Conservation (phyloP, 805 yeast species). For the Zygosaccharomyces bailii region DNA sequence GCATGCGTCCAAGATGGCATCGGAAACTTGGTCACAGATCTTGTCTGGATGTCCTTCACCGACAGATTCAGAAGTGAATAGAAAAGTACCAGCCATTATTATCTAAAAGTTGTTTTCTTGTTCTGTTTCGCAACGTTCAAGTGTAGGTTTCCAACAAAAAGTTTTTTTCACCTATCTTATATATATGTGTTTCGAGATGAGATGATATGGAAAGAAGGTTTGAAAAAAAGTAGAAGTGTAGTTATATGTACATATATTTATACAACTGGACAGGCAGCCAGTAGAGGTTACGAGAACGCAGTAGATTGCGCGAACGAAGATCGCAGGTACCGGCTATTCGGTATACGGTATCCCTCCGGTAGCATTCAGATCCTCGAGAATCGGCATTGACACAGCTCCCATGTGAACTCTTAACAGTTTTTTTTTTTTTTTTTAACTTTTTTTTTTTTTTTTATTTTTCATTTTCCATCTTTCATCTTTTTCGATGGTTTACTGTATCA, state of each 20-base stretch:
- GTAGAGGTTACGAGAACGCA: too few relatives aligned
- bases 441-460: slow-evolving; percentile 5
- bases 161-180: slow-evolving; percentile 7
- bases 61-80: slow-evolving; percentile 82
- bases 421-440: not conserved
- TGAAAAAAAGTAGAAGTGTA: not conserved
- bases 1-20: slow-evolving; percentile 97
- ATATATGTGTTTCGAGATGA: not conserved
- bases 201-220: not conserved
- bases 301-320: too few relatives aligned
- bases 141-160: not conserved
- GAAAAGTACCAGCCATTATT: slow-evolving; percentile 44
- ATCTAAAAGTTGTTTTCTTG: not conserved
- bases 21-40: slow-evolving; percentile 98
- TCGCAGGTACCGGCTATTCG: not conserved
- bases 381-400: not conserved
- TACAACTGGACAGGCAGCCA: not conserved
- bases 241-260: not conserved
- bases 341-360: too few relatives aligned
- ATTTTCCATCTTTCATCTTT: not conserved
- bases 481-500: not conserved
- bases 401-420: not conserved
- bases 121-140: not conserved
- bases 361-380: not conserved
- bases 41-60: slow-evolving; percentile 96